Evolutionary conservation across 306 rosid species (phyloP), one percentile per base, ranked within the genome.

Genomic region (Ceratonia siliqua): DNA sequence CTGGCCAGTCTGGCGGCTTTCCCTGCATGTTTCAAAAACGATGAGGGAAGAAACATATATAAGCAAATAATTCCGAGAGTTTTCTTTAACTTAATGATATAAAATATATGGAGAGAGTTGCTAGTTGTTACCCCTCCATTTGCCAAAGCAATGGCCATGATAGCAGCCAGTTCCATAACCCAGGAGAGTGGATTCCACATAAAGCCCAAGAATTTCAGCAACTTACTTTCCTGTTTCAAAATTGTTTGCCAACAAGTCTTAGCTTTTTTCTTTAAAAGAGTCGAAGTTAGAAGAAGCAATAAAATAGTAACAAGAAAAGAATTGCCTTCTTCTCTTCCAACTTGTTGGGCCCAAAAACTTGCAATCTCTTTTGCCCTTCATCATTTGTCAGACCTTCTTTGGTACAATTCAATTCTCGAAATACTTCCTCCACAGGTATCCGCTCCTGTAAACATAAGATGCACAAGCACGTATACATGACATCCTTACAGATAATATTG

Each of bases 111-210:
- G 5, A 21, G 42, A 33, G 13, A n/a, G 50, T 3, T 6, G 12
- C 10, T 9, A 39, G 45, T 6, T 25, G 30, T 67, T 82, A 93
- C 96, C 80, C 89, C 98, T 87, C 98, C 98, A 46, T 93, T 93
- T 6, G 98, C 97, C 83, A 93, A 82, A 30, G 75, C 97, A 48
- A 93, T 93, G 25, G 98, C 98, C 98, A 93, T 93, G 78, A 93
- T 82, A 45, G 98, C 98, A 6, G 96, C 98, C 24, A 71, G 36
- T 77, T 93, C 98, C 98, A 93, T 93, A 39, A 93, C 98, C 98
- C 98, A 93, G 2, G 98, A 91, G 0, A 93, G 90, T 43, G 98
- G 98, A 70, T 90, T 93, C 98, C 98, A 93, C 97, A 93, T 93
- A 70, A 93, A 93, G 5, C 98, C 96, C 85, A 93, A 70, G 88